Base-by-base conservation (phyloP, 2,329 filamentous ascomycete genomes). In the Cladosporium halotolerans region DNA sequence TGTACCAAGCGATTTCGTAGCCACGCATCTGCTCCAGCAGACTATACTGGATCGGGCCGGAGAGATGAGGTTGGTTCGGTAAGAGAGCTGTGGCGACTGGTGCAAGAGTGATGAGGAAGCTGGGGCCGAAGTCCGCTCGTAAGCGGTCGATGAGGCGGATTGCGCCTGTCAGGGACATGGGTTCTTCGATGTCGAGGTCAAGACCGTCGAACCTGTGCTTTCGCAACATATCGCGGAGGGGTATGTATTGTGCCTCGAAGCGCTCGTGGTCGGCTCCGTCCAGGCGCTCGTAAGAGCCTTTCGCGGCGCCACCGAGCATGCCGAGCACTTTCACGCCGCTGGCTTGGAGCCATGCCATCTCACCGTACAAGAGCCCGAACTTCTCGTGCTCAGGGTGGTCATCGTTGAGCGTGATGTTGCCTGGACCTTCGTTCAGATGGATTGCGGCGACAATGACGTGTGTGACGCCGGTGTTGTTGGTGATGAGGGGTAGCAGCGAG, bases 401-500 rank as follows among this genome's bases (percentile, higher is more conserved):
- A 70, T 96, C 85, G 69, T 96, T 96, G 58, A 96, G 79, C 0
- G 84, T 88, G 61, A 92, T 79, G 55, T 82, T 76, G 8, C 76
- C 76, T 1, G 87, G 82, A 5, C 79, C 76, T 34, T 74, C 75
- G 68, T 93, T 91, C 61, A 96, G 74, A 70, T 96, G 91, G 55
- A 96, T 82, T 10, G 91, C 90, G 5, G 88, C 89, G 45, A 96
- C 73, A 61, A 95, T 91, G 55, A 96, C 77, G 71, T 96, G 91
- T 0, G 91, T 95, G 46, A 83, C 71, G 8, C 80, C 79, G 4
- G 81, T 83, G 57, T 78, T 74, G 56, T 81, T 75, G 39, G 75
- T 75, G 51, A 84, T 66, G 40, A 86, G 73, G 0, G 84, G 83
- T 0, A 85, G 74, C 57, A 86, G 73, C 5, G 82, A 84, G 57